These are phyloP conservation scores for Phialophora macrospora DNA, from an alignment of 2,329 filamentous ascomycete genomes.

Conservation along the genomic window DNA sequence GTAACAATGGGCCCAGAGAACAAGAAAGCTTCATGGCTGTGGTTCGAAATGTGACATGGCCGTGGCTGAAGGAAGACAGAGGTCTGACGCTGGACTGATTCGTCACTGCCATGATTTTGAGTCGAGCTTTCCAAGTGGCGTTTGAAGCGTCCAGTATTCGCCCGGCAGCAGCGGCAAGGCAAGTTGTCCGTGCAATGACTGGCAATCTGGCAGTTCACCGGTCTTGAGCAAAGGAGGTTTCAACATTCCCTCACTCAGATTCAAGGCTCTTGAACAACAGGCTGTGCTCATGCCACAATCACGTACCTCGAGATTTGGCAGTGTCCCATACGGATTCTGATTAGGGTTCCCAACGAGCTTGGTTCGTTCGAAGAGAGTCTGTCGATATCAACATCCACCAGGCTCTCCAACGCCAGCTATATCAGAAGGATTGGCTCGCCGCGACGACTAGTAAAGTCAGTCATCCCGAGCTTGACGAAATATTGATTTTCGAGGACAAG, in stretches of 20 bases:
- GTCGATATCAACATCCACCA: not conserved
- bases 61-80: not conserved
- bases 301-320: not conserved
- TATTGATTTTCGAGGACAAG: not conserved
- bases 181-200: not conserved
- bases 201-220: not conserved
- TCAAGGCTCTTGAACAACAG: not conserved
- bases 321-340: not conserved
- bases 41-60: not conserved
- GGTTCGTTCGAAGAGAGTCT: not conserved
- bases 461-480: not conserved
- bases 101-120: not conserved
- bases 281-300: not conserved
- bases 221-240: not conserved
- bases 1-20: not conserved
- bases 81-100: not conserved
- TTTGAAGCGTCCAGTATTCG: not conserved
- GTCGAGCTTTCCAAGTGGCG: not conserved
- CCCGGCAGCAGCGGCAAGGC: not conserved
- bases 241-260: not conserved
- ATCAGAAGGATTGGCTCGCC: not conserved
- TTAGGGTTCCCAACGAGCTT: not conserved
- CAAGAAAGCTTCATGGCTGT: not conserved
- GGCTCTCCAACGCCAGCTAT: not conserved
- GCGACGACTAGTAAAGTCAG: not conserved